These are phyloP conservation scores for Candida hungchunana DNA, from an alignment of 805 yeast genomes.

Conservation along the genomic window DNA sequence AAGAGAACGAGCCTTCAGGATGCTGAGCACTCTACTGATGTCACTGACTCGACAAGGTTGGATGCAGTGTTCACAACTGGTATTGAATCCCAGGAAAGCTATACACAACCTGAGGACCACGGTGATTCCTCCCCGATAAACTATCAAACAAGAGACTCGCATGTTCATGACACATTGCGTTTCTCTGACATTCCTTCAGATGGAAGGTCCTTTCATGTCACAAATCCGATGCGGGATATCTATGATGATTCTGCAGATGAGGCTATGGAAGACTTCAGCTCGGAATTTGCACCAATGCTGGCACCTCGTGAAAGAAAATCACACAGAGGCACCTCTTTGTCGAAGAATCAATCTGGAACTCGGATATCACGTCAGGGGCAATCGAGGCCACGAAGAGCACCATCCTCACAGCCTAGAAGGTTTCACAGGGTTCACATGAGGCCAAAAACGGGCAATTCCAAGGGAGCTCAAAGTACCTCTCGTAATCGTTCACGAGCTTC, in stretches of 20 bases:
- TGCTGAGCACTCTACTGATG: too few relatives aligned
- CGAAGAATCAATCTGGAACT: background rate
- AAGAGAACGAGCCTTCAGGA: too few relatives aligned
- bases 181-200: background rate
- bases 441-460: too few relatives aligned
- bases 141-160: too few relatives aligned
- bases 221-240: background rate
- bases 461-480: too few relatives aligned
- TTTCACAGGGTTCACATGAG: background rate
- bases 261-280: conserved; percentile 9
- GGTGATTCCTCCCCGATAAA: too few relatives aligned
- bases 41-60: background rate
- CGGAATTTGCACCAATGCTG: conserved; percentile 14
- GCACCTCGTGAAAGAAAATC: conserved; percentile 7
- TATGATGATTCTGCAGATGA: conserved; percentile 3
- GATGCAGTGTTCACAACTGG: conserved; percentile 11
- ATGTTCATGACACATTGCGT: background rate
- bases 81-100: conserved; percentile 9
- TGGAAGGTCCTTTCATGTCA: background rate
- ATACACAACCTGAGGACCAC: background rate
- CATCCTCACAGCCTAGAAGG: background rate
- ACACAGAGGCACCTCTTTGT: background rate
- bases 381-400: too few relatives aligned
- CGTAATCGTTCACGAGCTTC: too few relatives aligned
- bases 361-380: too few relatives aligned